Conservation (phyloP, 345 rosid genomes). For the Mallotus nudiflorus region DNA sequence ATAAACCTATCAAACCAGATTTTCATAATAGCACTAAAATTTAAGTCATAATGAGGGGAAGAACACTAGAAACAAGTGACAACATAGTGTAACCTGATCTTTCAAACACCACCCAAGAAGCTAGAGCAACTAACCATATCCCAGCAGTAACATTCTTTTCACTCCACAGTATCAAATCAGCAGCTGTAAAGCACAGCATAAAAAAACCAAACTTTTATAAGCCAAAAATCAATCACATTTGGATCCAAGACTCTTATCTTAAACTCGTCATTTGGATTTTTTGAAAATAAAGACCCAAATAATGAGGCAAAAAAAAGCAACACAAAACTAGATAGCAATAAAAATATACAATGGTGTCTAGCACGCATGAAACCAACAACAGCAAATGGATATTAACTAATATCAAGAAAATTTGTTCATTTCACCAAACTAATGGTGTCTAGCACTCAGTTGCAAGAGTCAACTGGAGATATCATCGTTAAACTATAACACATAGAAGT, state of each 20-base stretch:
- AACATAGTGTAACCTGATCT: conserved; percentile 79
- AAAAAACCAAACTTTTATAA: not conserved
- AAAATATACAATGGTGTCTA: too few species aligned
- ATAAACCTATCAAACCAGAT: too few species aligned
- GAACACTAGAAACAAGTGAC: conserved; percentile 82
- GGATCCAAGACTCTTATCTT: not conserved
- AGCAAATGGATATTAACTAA: too few species aligned
- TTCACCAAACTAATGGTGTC: too few species aligned
- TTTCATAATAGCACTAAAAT: too few species aligned
- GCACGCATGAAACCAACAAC: too few species aligned
- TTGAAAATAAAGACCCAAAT: not conserved
- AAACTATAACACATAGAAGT: too few species aligned
- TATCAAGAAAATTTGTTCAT: too few species aligned
- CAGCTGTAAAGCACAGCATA: conserved; percentile 55
- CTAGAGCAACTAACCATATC: conserved; percentile 61
- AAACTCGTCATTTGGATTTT: not conserved
- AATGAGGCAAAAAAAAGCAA: not conserved
- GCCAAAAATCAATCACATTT: not conserved
- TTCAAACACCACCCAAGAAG: conserved; percentile 90
- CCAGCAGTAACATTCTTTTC: conserved; percentile 56
- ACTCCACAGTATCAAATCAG: conserved; percentile 94
- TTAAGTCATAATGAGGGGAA: conserved; percentile 78
- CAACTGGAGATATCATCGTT: too few species aligned
- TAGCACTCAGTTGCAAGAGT: too few species aligned
- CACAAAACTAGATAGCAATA: too few species aligned